Base-by-base conservation (phyloP, 495 filamentous ascomycete species). In the Penicillium argentinense region DNA sequence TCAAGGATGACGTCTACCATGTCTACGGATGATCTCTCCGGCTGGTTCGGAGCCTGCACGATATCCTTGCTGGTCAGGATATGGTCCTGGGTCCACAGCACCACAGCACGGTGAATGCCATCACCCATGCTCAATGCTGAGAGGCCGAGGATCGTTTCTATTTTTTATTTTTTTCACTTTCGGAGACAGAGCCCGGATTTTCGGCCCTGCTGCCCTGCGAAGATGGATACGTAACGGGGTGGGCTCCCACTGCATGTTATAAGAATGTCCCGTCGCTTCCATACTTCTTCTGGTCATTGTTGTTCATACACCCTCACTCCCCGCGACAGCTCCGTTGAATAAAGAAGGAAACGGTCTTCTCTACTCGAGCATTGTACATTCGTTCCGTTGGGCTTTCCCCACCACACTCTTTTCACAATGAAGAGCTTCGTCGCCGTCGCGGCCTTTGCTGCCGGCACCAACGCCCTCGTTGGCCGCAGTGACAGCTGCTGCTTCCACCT, bases 401-500 rank as follows among this genome's bases (percentile, higher is more conserved):
- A 14, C 17, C 43, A 7, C 37, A 38, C 13, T 26, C 41, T 39
- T 46, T 32, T 24, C 27, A 63, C 24, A 0, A 71, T 73, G 67
- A 71, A 59, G 56, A 61, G 51, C 46, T 53, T 68, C 36, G 42
- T 60, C 29, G 47, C 64, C n/a, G 33, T 73, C 17, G 68, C 68
- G 18, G 66, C 62, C 28, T 66, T 74, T 28, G 62, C 64, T 56
- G 67, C 61, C 13, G 62, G 68, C 24, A 52, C 64, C 23, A 68
- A 73, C 43, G 73, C 68, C 27, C 59, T 75, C 22, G 63, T 74
- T 53, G 39, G 63, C 36, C 62, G 71, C 22, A 49, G 40, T 37
- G 63, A 62, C 44, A 61, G 47, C 44, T 81, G 78, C 45, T 77
- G 77, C 62, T 82, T 82, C 62, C 62, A 69, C 22, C 48, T 82